Evolutionary conservation across 805 yeast species (phyloP), one percentile per base, ranked within the genome.

Genomic region (Dipodascus geniculatus): DNA sequence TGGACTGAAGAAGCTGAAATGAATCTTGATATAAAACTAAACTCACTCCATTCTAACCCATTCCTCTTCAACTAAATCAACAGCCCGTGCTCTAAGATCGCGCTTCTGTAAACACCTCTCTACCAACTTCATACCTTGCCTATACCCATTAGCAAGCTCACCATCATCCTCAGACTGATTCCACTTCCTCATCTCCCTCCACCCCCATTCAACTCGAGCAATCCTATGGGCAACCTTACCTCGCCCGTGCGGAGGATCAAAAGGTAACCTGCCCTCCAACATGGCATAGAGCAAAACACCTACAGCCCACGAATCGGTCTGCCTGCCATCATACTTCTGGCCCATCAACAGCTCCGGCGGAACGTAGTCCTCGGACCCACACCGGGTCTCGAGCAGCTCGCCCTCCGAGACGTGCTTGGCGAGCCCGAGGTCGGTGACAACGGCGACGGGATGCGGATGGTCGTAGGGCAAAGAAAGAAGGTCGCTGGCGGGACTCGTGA

Each of bases 281-380:
- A 91, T 70, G 1, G 95, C 80, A 63, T 89, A 93, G 0, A 90
- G 69, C n/a, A 90, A 72, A 2, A 93, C 98, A 1, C 99, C 99
- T 8, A 90, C 67, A 1, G 97, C 87, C 99, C 99, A 93, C 19
- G 90, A 74, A 66, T 93, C 99, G 50, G 93, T 84, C 58, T 87
- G 81, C 52, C 85, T 77, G 11, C 99, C 99, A 62, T 91, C 91
- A 64, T 93, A 93, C 3, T 88, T 84, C 54, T 87, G 74, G 1
- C 98, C 98, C 80, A 93, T 79, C 42, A 93, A 71, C 22, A 93
- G 70, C 64, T 93, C 99, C 0, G 99, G 99, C 0, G 96, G 84
- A 3, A 93, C 96, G 62, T 93, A 93, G 65, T 93, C 99, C 58
- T 87, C 96, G 1, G 96, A 87, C 0, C 99, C 99, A 67, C 99